A percentile compares a stretch with the other conserved stretches of the same genome.
Conservation (phyloP, 139 green algal species). For the Nannochloris sp. region DNA sequence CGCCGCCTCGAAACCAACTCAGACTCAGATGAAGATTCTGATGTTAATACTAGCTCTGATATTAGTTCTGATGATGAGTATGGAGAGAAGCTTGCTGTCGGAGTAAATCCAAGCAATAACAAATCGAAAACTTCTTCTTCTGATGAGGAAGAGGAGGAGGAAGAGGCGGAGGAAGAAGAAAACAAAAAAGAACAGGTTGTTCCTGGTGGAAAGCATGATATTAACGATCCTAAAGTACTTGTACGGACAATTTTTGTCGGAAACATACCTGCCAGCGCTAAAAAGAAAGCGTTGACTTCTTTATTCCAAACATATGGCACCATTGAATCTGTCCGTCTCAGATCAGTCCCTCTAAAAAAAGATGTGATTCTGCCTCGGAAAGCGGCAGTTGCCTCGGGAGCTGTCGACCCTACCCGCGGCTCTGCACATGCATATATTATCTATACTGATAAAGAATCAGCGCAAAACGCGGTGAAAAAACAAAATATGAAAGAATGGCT, state of each 20-base stretch:
- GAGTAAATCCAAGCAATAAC: neutral
- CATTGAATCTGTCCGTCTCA: constrained; percentile 70
- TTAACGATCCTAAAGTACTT: constrained; percentile 48
- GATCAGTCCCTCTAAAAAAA: constrained; percentile 61
- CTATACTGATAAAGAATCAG: constrained; percentile 38
- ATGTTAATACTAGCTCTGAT: too few relatives aligned
- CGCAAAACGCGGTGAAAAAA: constrained; percentile 39
- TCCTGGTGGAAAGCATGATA: too few relatives aligned
- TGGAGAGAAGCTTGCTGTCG: neutral
- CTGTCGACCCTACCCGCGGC: constrained; percentile 29
- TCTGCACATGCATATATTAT: constrained; percentile 72
- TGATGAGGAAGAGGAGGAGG: neutral
- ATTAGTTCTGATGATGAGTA: too few relatives aligned
- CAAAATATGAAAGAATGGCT: constrained; percentile 71
- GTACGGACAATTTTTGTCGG: constrained; percentile 84
- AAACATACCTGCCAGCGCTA: constrained; percentile 66
- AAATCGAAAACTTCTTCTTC: neutral
- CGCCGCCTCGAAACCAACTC: too few relatives aligned
- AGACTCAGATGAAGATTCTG: too few relatives aligned
- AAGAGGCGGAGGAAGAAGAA: neutral
- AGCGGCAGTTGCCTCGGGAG: constrained; percentile 41
- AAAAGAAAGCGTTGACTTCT: constrained; percentile 44
- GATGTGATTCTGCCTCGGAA: constrained; percentile 43
- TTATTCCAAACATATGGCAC: constrained; percentile 57
- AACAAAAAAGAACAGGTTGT: too few relatives aligned